These are phyloP conservation scores for Cyanophora paradoxa DNA, from an alignment of 78 protist species.

Conservation along the genomic window DNA sequence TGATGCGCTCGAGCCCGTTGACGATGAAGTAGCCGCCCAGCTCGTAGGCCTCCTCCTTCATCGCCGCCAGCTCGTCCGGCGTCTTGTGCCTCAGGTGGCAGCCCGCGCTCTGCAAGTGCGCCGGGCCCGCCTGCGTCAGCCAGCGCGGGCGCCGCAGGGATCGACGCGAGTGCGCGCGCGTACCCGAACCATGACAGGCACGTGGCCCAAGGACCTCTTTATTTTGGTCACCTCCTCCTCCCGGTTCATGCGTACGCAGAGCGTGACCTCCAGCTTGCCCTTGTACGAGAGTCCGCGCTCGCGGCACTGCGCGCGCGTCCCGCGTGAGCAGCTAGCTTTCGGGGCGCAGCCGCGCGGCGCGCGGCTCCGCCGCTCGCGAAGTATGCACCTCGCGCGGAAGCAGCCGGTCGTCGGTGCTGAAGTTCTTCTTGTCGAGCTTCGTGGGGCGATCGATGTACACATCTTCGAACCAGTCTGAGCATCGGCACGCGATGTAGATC, in stretches of 20 bases:
- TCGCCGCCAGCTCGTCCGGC: constrained; percentile 14
- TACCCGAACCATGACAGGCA: constrained; percentile 47
- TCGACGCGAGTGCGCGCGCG: background rate
- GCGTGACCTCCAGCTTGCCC: constrained; percentile 1
- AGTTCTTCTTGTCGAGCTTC: background rate
- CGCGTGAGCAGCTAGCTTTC: background rate
- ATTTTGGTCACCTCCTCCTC: too few relatives aligned
- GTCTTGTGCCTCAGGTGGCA: constrained; percentile 40
- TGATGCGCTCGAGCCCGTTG: constrained; percentile 78
- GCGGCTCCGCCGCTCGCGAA: background rate
- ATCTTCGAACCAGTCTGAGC: too few relatives aligned
- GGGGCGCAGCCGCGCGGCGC: background rate
- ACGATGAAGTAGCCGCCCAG: constrained; percentile 91
- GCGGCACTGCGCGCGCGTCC: constrained; percentile 10
- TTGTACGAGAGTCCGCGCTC: constrained; percentile 23
- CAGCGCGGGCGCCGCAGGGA: background rate
- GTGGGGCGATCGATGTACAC: background rate
- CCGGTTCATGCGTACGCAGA: too few relatives aligned
- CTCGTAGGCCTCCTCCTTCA: constrained; percentile 62
- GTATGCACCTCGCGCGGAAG: background rate
- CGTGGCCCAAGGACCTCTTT: background rate
- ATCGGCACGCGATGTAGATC: background rate
- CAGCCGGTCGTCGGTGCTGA: background rate
- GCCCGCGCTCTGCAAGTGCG: background rate
- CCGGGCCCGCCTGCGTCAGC: background rate